Percentiles rank a stretch among this genome's conserved stretches.
phyloP scores from a whole-genome alignment of 129 eudicot species.

The Tagetes erecta region DNA sequence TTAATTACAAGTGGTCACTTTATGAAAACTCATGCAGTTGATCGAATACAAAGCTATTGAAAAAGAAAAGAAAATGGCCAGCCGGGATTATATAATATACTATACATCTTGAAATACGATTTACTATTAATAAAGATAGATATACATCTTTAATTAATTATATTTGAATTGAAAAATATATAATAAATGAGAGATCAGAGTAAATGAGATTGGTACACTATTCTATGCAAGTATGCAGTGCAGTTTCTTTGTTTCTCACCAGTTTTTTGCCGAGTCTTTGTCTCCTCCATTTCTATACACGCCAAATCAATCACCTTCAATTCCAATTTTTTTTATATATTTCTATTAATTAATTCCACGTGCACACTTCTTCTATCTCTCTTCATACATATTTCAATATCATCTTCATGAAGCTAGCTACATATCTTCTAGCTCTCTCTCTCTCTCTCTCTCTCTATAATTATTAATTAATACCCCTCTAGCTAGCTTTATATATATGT shows the following conservation, averaged over 20 bases:
- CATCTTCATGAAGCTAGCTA: no score
- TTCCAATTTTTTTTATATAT: conserved; percentile 26
- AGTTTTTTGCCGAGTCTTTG: conserved; percentile 39
- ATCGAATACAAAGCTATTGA: no score
- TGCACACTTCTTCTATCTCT: conserved; percentile 36
- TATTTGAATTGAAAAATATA: neutral
- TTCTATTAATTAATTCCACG: conserved; percentile 33
- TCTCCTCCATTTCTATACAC: conserved; percentile 52
- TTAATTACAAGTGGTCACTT: no score
- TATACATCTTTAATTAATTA: neutral
- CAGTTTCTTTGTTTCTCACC: conserved; percentile 44
- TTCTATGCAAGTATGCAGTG: conserved; percentile 58
- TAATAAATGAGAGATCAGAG: conserved; percentile 27
- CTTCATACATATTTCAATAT: neutral
- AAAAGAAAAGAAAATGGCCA: no score
- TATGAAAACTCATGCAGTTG: no score
- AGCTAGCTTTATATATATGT: neutral
- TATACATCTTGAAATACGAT: no score
- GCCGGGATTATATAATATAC: no score
- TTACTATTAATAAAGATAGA: no score
- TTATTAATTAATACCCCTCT: neutral
- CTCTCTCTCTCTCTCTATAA: conserved; percentile 12
- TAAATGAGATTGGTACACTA: conserved; percentile 48
- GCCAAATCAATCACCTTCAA: conserved; percentile 47
- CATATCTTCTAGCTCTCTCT: conserved; percentile 1